Evolutionary conservation across 2,329 filamentous ascomycete species (phyloP).

Genomic region (Scolecobasidium constrictum): DNA sequence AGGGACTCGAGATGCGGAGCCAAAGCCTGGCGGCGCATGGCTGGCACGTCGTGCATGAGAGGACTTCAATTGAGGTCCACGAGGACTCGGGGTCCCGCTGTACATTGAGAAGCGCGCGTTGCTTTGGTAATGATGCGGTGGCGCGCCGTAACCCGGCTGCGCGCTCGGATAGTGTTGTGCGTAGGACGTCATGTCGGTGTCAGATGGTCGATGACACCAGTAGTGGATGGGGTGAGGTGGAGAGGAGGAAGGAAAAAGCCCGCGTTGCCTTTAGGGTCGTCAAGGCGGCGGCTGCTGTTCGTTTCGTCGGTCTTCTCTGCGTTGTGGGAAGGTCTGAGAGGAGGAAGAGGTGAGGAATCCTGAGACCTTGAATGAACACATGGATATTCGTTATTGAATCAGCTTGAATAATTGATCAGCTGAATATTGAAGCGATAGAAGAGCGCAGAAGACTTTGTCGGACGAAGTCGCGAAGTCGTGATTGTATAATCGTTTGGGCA

Average conservation of each 20-base stretch:
- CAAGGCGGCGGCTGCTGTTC: conserved; percentile 8
- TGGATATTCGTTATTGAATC: not conserved
- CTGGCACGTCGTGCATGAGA: conserved; percentile 47
- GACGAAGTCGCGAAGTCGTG: too few relatives aligned
- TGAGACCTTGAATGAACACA: conserved; percentile 7
- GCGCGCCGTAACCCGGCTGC: conserved; percentile 11
- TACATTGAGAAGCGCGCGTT: conserved; percentile 41
- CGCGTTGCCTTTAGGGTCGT: conserved; percentile 1
- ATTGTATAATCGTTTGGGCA: too few relatives aligned
- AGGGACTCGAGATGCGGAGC: conserved; percentile 26
- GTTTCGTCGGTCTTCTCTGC: conserved; percentile 9
- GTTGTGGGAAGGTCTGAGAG: not conserved
- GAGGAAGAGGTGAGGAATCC: conserved; percentile 7
- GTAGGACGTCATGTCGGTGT: conserved; percentile 8
- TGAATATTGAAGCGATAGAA: not conserved
- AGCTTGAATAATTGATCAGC: not conserved
- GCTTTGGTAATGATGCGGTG: conserved; percentile 38
- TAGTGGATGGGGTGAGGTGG: not conserved
- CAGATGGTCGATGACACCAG: conserved; percentile 7
- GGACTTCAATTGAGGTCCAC: conserved; percentile 24
- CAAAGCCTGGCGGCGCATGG: conserved; percentile 34
- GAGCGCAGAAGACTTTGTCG: too few relatives aligned
- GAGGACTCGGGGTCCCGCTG: conserved; percentile 35
- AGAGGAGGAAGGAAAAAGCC: not conserved
- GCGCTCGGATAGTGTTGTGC: conserved; percentile 7